Percentiles rank a stretch among this genome's conserved stretches.
These are phyloP conservation scores for Jackrogersella minutella DNA, from an alignment of 495 filamentous ascomycete species.

Conservation along the genomic window DNA sequence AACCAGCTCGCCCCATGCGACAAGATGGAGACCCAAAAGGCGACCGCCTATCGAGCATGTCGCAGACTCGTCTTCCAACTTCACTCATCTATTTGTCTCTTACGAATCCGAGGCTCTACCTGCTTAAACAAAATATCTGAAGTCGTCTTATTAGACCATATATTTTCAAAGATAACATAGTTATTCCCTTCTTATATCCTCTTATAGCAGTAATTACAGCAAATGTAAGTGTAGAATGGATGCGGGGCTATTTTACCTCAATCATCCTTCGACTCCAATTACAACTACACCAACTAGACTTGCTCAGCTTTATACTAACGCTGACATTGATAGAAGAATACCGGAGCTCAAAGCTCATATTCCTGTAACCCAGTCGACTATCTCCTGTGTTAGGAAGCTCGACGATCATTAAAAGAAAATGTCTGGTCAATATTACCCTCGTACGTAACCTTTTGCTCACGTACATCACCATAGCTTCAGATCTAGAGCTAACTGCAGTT, in stretches of 20 bases:
- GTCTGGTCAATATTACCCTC: constrained; percentile 43
- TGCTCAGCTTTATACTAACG: neutral
- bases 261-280: constrained; percentile 12
- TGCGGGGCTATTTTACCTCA: constrained; percentile 17
- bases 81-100: neutral
- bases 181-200: neutral
- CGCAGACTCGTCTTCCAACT: neutral
- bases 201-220: neutral
- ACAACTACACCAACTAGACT: neutral
- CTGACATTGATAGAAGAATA: neutral
- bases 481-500: constrained; percentile 6
- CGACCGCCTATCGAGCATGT: constrained; percentile 15
- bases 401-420: constrained; percentile 19
- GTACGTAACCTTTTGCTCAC: constrained; percentile 15
- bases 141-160: neutral
- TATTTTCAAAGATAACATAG: neutral
- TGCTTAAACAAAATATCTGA: neutral
- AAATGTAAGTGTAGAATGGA: constrained; percentile 7
- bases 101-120: neutral
- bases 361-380: neutral
- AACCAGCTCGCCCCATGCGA: constrained; percentile 5
- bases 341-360: neutral
- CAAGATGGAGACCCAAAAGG: constrained; percentile 34
- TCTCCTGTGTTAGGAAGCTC: neutral
- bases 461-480: constrained; percentile 2